Percentiles rank a stretch among this genome's conserved stretches.
Evolutionary conservation across 1,284 basidiomycete species (phyloP).

Genomic region (Malassezia restricta): DNA sequence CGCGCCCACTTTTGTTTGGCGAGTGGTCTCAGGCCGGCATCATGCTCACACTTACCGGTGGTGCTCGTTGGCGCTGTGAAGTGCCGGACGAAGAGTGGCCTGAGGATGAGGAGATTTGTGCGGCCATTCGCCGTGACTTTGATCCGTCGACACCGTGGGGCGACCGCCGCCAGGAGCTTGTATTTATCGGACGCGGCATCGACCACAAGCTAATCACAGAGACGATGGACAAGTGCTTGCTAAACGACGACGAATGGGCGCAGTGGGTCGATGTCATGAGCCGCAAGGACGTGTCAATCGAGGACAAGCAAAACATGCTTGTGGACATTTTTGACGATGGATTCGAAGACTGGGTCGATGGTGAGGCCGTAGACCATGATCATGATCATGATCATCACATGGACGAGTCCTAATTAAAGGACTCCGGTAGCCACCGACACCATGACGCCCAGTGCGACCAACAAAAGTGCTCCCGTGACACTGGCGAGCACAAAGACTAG

Average conservation of each 20-base stretch:
- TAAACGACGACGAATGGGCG: constrained; percentile 48
- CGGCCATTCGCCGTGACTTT: constrained; percentile 48
- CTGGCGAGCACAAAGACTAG: constrained; percentile 4
- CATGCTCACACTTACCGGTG: constrained; percentile 48
- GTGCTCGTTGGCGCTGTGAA: constrained; percentile 48
- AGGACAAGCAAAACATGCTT: constrained; percentile 37
- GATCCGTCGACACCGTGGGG: constrained; percentile 46
- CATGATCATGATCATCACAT: constrained; percentile 15
- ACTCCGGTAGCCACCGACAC: constrained; percentile 8
- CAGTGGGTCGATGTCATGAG: constrained; percentile 48
- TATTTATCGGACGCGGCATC: constrained; percentile 44
- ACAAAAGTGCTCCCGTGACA: constrained; percentile 6
- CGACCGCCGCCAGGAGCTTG: constrained; percentile 49
- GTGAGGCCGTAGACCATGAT: constrained; percentile 25
- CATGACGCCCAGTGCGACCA: constrained; percentile 7
- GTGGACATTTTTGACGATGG: constrained; percentile 46
- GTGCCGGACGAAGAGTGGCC: constrained; percentile 47
- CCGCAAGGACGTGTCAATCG: constrained; percentile 18
- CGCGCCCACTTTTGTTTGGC: constrained; percentile 43
- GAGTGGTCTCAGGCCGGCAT: constrained; percentile 50
- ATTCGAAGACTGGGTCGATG: constrained; percentile 47
- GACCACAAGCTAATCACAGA: constrained; percentile 40
- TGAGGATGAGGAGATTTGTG: constrained; percentile 44
- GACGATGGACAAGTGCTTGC: constrained; percentile 46
- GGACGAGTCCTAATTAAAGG: constrained; percentile 1